Evolutionary conservation across 2,329 filamentous ascomycete species (phyloP), one percentile per base, ranked within the genome.

Genomic region (Ceratocystis papillata): DNA sequence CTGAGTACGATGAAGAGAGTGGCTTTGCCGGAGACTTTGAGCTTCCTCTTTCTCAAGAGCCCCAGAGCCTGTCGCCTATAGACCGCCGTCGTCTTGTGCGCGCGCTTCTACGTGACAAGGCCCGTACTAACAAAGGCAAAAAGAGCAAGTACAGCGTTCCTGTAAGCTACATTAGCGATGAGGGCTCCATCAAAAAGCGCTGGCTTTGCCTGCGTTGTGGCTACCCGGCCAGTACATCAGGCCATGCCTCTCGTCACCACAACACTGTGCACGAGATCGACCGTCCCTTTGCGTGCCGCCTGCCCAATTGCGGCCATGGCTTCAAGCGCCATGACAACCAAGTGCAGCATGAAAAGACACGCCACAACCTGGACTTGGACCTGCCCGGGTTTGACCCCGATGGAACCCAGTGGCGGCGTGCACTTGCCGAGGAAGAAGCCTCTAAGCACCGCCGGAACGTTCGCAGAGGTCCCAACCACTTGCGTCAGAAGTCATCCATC

Each of bases 241-340:
- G 63, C 53, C 63, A 65, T 41, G 53, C 53, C 41, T 57, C 63
- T 17, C 63, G 63, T 17, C 63, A 65, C 53, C 55, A 65, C 22
- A 41, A 65, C 25, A 59, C 53, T 8, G 37, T 59, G 41, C 63
- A 65, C 55, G 28, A 45, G 30, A 20, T 28, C 22, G 53, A 65
- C 2, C 44, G 44, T 17, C 50, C 41, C 10, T 65, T 57, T 41
- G 15, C 33, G 10, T 65, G 63, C 48, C 50, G 63, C 12, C 63
- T 65, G 17, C 50, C 50, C 17, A 65, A 65, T 41, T 65, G 63
- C 53, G 30, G 25, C 12, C 50, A 59, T 17, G 48, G 48, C 6
- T 65, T 65, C 17, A 57, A 65, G 63, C 63, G 63, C 22, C 41
- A 28, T 6, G 63, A 65, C 63, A 65, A 65, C 41, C 63, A 53